Base-by-base conservation (phyloP, 2,329 filamentous ascomycete genomes). In the Chlorencoelia australis region DNA sequence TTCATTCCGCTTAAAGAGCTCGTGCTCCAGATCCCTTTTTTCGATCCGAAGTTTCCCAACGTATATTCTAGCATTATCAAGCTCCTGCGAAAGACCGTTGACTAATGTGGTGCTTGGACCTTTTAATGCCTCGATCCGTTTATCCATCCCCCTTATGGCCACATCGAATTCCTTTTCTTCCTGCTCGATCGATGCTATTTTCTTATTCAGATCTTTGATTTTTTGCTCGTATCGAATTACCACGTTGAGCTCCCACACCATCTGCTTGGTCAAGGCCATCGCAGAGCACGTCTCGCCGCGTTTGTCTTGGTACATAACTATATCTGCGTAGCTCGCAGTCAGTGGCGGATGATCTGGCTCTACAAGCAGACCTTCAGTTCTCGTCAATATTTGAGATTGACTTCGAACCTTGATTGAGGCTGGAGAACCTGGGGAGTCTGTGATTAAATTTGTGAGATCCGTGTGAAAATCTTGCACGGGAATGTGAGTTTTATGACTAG, bases 241-340 rank as follows among this genome's bases (percentile, higher is more conserved):
- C 10, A 13, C 24, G 19, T 40, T 39, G 9, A 31, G 18, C 18
- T 31, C 17, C 14, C 16, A 17, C 9, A 40, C 15, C 6, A 36
- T 26, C 3, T 14, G 18, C 13, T 29, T 24, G 11, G 40, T 39
- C 27, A 41, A 21, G 14, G 35, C 17, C 7, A 39, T 10, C 9
- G 35, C 35, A 15, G 30, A 34, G 8, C 22, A 27, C 5, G 17
- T 14, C 10, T 39, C 35, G 5, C 35, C 39, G 21, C 34, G 30
- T 11, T 30, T 22, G 10, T 25, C 20, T 16, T 29, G 19, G 5
- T 39, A 41, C 5, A 18, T 33, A n/a, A 41, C 33, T 21, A 41
- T 30, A 5, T 39, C 35, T 10, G 34, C 22, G 17, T 37, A 30
- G 2, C 34, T 30, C 22, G 22, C 21, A 1, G 11, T 28, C 2